Evolutionary conservation across 1,284 basidiomycete genomes (phyloP).

Genomic region (Cystobasidium pallidum): DNA sequence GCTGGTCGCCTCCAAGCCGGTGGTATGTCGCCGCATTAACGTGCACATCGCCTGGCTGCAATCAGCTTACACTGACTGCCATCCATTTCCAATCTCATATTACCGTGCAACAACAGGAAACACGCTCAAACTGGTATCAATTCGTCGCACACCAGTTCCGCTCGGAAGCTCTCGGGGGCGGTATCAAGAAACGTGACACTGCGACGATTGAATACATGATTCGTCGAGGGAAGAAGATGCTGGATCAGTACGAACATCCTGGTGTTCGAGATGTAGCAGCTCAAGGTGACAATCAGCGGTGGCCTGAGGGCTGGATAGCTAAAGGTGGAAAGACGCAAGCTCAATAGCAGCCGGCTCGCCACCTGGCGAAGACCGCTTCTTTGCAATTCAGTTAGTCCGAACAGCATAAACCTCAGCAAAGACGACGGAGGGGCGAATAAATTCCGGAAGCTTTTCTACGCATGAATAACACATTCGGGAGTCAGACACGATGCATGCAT

Average conservation of each 20-base stretch:
- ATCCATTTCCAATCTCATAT: neutral
- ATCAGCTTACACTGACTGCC: neutral
- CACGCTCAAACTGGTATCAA: constrained; percentile 49
- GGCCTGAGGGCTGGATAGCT: constrained; percentile 44
- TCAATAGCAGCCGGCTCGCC: neutral
- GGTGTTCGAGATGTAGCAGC: constrained; percentile 46
- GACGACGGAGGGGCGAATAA: too few species aligned
- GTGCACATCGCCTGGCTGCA: neutral
- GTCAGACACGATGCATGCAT: neutral
- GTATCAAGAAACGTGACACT: constrained; percentile 49
- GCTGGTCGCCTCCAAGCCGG: constrained; percentile 49
- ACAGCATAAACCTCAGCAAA: too few species aligned
- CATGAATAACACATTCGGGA: neutral
- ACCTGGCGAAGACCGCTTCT: neutral
- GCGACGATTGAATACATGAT: constrained; percentile 51
- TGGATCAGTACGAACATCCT: constrained; percentile 47
- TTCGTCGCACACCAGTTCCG: constrained; percentile 53
- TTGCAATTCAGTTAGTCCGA: neutral
- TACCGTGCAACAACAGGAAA: constrained; percentile 41
- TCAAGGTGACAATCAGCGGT: constrained; percentile 32
- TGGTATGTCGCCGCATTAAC: constrained; percentile 5
- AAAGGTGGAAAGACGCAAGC: constrained; percentile 32
- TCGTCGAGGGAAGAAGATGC: constrained; percentile 50
- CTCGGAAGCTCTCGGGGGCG: constrained; percentile 48
- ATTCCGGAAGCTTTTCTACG: neutral